Percentiles rank a stretch among this genome's conserved stretches.
These are phyloP conservation scores for Solanum clarkiae DNA, from an alignment of 257 asterid genomes.

Conservation along the genomic window DNA sequence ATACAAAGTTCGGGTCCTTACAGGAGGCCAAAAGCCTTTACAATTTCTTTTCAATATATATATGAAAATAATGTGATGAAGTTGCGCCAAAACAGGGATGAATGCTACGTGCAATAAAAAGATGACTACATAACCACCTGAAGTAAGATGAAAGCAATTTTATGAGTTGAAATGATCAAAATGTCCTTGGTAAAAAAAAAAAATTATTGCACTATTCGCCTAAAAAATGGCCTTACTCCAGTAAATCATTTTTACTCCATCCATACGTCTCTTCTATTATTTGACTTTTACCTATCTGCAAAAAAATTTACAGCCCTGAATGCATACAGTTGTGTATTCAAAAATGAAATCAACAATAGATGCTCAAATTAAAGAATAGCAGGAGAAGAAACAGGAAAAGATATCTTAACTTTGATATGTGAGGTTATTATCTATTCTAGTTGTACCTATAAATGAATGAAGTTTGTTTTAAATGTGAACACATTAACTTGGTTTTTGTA, in stretches of 20 bases:
- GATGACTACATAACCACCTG: not conserved
- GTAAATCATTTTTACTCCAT: no score
- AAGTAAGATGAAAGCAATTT: not conserved
- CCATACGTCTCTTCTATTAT: no score
- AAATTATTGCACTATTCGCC: no score
- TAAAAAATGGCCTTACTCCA: no score
- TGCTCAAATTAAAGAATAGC: slow-evolving; percentile 60
- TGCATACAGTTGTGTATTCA: not conserved
- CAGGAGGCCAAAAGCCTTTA: no score
- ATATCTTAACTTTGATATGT: slow-evolving; percentile 10
- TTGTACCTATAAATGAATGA: not conserved
- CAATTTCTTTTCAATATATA: no score
- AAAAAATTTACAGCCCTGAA: no score
- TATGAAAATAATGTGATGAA: no score
- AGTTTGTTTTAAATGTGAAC: not conserved
- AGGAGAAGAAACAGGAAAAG: slow-evolving; percentile 62
- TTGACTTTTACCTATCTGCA: no score
- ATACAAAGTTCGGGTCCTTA: no score
- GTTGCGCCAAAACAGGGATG: not conserved
- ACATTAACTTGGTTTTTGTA: not conserved
- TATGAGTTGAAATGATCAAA: not conserved
- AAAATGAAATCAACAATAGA: slow-evolving; percentile 49
- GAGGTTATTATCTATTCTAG: not conserved
- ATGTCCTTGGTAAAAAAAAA: not conserved
- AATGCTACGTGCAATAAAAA: no score